Evolutionary conservation across 768 basidiomycete species (phyloP).

Genomic region (Cystofilobasidium bisporidii): DNA sequence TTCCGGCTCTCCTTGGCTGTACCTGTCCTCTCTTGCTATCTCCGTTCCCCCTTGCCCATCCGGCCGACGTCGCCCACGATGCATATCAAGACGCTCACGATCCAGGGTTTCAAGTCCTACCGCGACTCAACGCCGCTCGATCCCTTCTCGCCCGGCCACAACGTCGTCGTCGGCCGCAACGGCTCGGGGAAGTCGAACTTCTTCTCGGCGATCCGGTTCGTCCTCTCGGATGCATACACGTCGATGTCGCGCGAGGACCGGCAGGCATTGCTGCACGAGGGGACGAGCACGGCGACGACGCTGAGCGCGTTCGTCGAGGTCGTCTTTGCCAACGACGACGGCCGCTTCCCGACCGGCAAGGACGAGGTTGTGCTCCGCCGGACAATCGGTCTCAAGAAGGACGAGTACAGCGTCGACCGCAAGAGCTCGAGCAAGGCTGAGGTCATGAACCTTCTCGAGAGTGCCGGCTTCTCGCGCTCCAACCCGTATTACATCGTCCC

Average conservation of each 20-base stretch:
- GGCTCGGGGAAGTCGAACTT: constrained; percentile 98
- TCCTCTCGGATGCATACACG: constrained; percentile 92
- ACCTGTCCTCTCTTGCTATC: background rate
- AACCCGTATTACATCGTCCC: constrained; percentile 99
- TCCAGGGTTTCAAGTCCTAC: constrained; percentile 87
- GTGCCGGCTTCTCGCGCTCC: constrained; percentile 93
- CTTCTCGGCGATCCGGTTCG: constrained; percentile 95
- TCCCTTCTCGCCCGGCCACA: constrained; percentile 75
- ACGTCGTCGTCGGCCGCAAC: constrained; percentile 95
- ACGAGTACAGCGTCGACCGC: constrained; percentile 93
- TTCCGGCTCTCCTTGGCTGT: background rate
- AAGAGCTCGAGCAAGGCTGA: constrained; percentile 94
- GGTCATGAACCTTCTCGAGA: constrained; percentile 92
- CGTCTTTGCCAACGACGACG: constrained; percentile 52
- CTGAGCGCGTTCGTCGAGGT: constrained; percentile 60
- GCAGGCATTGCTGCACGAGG: constrained; percentile 86
- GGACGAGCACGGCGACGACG: constrained; percentile 74
- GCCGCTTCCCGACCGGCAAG: constrained; percentile 83
- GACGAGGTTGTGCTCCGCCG: constrained; percentile 79
- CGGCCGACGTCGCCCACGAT: background rate
- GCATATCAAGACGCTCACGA: constrained; percentile 38
- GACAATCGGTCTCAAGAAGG: constrained; percentile 95
- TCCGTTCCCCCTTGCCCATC: background rate
- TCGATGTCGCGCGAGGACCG: constrained; percentile 90
- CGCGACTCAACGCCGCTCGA: constrained; percentile 55